A percentile compares a stretch with the other conserved stretches of the same genome.
Evolutionary conservation across 345 rosid genomes (phyloP).

Genomic region (Cardamine occulta): DNA sequence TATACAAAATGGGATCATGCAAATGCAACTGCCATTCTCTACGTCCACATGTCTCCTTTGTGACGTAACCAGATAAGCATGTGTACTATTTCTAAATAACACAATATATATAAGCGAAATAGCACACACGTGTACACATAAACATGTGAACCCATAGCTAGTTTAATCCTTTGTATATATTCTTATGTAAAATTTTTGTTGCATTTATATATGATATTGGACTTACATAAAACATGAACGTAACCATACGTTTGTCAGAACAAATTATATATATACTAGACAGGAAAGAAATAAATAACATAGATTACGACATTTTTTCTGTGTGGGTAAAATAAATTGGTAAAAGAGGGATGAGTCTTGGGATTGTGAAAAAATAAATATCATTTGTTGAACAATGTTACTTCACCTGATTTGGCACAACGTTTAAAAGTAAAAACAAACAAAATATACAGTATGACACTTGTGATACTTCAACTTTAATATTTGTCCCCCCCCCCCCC

Average conservation of each 20-base stretch:
- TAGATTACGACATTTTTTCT: neutral
- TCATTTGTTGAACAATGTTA: neutral
- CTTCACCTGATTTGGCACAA: neutral
- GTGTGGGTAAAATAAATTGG: neutral
- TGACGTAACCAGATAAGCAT: slow-evolving; percentile 30
- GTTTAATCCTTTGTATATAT: neutral
- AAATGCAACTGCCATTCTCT: slow-evolving; percentile 27
- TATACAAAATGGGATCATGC: slow-evolving; percentile 33
- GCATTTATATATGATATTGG: neutral
- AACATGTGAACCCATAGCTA: neutral
- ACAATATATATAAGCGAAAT: neutral
- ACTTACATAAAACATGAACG: neutral
- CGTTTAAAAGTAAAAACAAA: neutral
- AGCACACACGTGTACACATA: slow-evolving; percentile 21
- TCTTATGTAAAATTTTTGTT: neutral
- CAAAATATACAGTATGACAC: neutral
- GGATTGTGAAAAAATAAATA: neutral
- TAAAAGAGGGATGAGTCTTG: slow-evolving; percentile 1
- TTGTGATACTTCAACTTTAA: neutral
- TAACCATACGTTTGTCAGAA: neutral
- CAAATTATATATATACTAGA: neutral
- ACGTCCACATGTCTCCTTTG: slow-evolving; percentile 33
- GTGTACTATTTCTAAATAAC: slow-evolving; percentile 2
- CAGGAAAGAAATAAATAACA: neutral
- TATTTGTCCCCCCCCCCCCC: neutral